Evolutionary conservation across 352 stramenopile species (phyloP), one percentile per base, ranked within the genome.

Genomic region (Phytophthora citricola): DNA sequence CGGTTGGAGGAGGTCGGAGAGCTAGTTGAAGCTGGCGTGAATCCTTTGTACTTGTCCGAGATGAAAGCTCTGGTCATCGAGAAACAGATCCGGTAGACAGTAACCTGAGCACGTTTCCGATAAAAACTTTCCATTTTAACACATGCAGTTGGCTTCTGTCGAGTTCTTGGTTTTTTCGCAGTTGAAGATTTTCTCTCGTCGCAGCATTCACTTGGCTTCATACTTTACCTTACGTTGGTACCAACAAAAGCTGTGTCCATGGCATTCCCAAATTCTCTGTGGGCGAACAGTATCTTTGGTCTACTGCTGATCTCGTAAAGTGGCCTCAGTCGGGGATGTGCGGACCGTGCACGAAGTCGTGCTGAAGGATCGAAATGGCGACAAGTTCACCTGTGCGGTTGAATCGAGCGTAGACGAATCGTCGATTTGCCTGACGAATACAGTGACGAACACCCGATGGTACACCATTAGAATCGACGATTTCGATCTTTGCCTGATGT

Each of bases 61-160:
- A 97, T 98, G 83, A 93, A 92, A 49, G 88, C 79, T 7, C 70
- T 97, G 43, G 92, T 98, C 77, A 97, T 98, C 55, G 79, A 85
- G 32, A 96, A 92, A 26, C 69, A 71, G 44, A 71, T 71, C 73
- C 47, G 71, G 43, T 59, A 75, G 66, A 50, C 24, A 32, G 29
- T 32, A 36, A 36, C 17, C 17, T 20, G 17, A 20, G 17, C 17
- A 20, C 17, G 17, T 20, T 20, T 20, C 17, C 17, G 17, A 20
- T 20, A 20, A 20, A 20, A 20, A 20, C 17, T 20, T 20, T 34
- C 29, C 29, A 34, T 34, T 34, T 34, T 2, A 34, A 5, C 41
- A 48, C 6, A 31, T 31, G 24, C 24, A 26, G 24, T 26, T 26
- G 2, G 24, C 24, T 26, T 26, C 24, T 12, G 8, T 7, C 31